phyloP scores from a whole-genome alignment of 768 basidiomycete species.

The Amyloporia xantha region DNA sequence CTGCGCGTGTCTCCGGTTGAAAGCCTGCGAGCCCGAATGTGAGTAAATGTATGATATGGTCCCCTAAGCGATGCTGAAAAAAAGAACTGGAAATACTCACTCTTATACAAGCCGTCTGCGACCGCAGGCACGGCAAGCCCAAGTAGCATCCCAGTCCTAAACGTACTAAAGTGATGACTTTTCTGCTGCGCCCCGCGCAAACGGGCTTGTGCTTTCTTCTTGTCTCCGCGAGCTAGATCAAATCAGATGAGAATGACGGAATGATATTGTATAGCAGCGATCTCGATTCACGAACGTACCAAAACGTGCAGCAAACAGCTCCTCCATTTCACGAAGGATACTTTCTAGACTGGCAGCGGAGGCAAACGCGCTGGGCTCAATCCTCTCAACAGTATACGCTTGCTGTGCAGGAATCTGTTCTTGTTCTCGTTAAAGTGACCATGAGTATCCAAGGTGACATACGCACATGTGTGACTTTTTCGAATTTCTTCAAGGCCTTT shows the following conservation, averaged over 20 bases:
- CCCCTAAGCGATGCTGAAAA: neutral
- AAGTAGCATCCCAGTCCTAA: constrained; percentile 65
- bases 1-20: constrained; percentile 40
- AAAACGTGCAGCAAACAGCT: constrained; percentile 69
- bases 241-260: neutral
- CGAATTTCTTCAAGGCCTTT: constrained; percentile 82
- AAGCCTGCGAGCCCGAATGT: constrained; percentile 37
- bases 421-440: neutral
- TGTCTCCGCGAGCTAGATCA: constrained; percentile 56
- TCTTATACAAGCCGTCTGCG: constrained; percentile 52
- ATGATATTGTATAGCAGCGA: neutral
- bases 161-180: constrained; percentile 65
- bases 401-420: constrained; percentile 61
- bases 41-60: neutral
- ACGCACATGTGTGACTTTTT: constrained; percentile 64
- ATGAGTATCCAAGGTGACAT: neutral
- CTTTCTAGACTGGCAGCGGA: constrained; percentile 51
- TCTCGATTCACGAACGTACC: constrained; percentile 37
- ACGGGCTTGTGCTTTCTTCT: constrained; percentile 64
- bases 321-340: constrained; percentile 74
- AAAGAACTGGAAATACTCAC: constrained; percentile 32
- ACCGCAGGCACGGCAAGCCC: constrained; percentile 71
- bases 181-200: constrained; percentile 49
- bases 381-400: constrained; percentile 76
- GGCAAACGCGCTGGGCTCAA: constrained; percentile 63